phyloP scores from a whole-genome alignment of 2,329 filamentous ascomycete genomes.

The Fusarium fracticaudum region DNA sequence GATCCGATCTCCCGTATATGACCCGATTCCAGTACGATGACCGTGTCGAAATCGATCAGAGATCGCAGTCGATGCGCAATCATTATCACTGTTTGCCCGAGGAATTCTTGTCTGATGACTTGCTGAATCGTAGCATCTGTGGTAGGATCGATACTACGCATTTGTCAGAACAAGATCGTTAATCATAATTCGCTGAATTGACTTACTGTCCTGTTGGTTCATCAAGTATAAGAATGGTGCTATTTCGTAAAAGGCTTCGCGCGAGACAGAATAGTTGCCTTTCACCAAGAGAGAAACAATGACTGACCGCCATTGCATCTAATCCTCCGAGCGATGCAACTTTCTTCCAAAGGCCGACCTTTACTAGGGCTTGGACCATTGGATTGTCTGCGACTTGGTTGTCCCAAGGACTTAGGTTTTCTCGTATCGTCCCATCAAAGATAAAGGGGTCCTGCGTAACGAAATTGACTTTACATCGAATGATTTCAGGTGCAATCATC shows the following conservation, averaged over 20 bases:
- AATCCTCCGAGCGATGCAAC: background rate
- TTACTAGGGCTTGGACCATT: background rate
- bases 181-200: background rate
- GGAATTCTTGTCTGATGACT: slow-evolving; percentile 75
- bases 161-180: too few species aligned
- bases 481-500: background rate
- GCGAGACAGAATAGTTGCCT: background rate
- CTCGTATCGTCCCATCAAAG: background rate
- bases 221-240: background rate
- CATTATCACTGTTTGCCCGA: slow-evolving; percentile 73
- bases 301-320: background rate
- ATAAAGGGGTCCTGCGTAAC: background rate
- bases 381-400: background rate
- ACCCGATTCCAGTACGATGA: slow-evolving; percentile 65
- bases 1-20: too few species aligned
- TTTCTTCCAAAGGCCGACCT: background rate
- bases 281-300: background rate
- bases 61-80: slow-evolving; percentile 80
- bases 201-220: background rate
- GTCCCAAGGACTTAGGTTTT: background rate
- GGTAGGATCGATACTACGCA: slow-evolving; percentile 69
- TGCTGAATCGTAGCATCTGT: slow-evolving; percentile 78
- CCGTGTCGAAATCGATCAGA: slow-evolving; percentile 78
- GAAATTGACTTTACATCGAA: background rate
- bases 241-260: background rate